These are phyloP conservation scores for Metarhizium humberi DNA, from an alignment of 2,329 filamentous ascomycete genomes.

Conservation along the genomic window DNA sequence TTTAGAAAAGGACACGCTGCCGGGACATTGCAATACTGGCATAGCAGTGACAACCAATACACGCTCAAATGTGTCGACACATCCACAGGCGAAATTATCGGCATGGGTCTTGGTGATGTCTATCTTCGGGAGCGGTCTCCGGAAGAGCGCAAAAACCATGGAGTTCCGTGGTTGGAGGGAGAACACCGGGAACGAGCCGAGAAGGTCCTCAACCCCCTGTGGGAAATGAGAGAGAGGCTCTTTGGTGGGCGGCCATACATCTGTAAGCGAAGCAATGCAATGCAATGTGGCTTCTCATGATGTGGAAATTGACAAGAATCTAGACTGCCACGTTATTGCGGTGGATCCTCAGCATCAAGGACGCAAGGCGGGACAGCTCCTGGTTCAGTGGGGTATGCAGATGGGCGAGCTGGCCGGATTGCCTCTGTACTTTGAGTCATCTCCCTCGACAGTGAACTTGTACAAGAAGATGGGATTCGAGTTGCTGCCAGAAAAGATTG, in stretches of 20 bases:
- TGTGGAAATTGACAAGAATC: not conserved
- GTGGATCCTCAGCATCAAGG: conserved; percentile 34
- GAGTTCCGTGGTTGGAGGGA: conserved; percentile 36
- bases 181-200: conserved; percentile 33
- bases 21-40: conserved; percentile 18
- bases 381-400: conserved; percentile 21
- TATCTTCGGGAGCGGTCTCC: conserved; percentile 21
- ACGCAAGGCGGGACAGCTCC: conserved; percentile 17
- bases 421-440: conserved; percentile 39
- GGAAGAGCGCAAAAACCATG: conserved; percentile 33
- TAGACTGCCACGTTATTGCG: conserved; percentile 33
- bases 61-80: conserved; percentile 38
- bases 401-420: conserved; percentile 24
- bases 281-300: not conserved
- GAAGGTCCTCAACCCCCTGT: conserved; percentile 29
- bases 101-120: conserved; percentile 8
- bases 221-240: conserved; percentile 9
- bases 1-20: too few species aligned
- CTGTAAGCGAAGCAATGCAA: conserved; percentile 23
- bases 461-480: conserved; percentile 36
- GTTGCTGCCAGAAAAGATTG: conserved; percentile 26
- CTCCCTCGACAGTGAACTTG: conserved; percentile 22
- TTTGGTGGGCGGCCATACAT: conserved; percentile 16
- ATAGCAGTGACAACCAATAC: conserved; percentile 30
- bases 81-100: conserved; percentile 31